These are phyloP conservation scores for Aspergillus incahuasiensis DNA, from an alignment of 495 filamentous ascomycete genomes.

Conservation along the genomic window DNA sequence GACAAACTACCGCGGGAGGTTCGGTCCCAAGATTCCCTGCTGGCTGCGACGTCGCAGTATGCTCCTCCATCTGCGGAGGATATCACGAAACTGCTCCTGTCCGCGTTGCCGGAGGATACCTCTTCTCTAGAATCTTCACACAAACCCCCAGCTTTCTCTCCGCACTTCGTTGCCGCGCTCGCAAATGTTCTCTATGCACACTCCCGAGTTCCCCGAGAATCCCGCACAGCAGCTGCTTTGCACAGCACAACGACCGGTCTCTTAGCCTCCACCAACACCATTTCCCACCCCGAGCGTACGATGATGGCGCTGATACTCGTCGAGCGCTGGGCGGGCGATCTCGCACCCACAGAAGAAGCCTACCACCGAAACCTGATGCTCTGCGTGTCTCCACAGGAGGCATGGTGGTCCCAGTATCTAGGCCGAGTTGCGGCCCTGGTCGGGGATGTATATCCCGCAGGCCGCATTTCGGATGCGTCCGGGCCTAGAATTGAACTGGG, in stretches of 20 bases:
- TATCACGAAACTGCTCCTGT: conserved; percentile 37
- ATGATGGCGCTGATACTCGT: conserved; percentile 66
- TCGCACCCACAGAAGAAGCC: conserved; percentile 46
- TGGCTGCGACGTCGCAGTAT: conserved; percentile 50
- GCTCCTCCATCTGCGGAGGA: conserved; percentile 34
- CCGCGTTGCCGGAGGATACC: conserved; percentile 33
- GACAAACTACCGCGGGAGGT: conserved; percentile 53
- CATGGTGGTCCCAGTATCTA: conserved; percentile 57
- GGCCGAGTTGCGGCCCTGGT: conserved; percentile 50
- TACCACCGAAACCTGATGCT: conserved; percentile 38
- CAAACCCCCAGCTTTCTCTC: conserved; percentile 31
- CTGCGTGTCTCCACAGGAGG: conserved; percentile 36
- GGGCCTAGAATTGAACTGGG: conserved; percentile 26
- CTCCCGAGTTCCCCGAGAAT: conserved; percentile 40
- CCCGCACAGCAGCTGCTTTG: conserved; percentile 58
- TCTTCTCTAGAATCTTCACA: conserved; percentile 16
- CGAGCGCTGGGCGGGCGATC: conserved; percentile 67
- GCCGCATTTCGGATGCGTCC: conserved; percentile 29
- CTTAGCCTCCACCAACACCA: conserved; percentile 60
- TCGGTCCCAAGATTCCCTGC: conserved; percentile 59
- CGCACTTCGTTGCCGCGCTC: conserved; percentile 40
- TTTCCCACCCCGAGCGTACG: conserved; percentile 64
- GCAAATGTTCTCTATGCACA: conserved; percentile 51
- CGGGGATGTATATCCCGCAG: conserved; percentile 52
- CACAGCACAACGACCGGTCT: conserved; percentile 63